A percentile compares a stretch with the other conserved stretches of the same genome.
Evolutionary conservation across 192 early-diverging fungal species (phyloP).

Genomic region (Coemansia sp.): DNA sequence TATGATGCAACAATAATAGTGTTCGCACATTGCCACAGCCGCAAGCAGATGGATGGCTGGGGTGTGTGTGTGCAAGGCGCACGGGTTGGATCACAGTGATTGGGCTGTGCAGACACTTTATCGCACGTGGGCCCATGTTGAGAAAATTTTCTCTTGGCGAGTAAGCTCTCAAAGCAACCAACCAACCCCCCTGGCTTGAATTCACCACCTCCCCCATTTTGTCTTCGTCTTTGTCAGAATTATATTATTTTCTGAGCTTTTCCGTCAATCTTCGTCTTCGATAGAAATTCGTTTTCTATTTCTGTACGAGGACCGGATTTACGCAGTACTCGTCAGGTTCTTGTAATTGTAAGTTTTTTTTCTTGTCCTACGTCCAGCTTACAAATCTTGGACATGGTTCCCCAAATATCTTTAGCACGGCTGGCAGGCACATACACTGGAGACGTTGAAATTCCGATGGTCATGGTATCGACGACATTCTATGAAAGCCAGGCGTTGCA

Average conservation of each 20-base stretch:
- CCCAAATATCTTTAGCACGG: not conserved
- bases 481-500: too few relatives aligned
- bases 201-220: not conserved
- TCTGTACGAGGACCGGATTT: not conserved
- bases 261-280: too few relatives aligned
- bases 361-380: not conserved
- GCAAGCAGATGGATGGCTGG: too few relatives aligned
- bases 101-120: not conserved
- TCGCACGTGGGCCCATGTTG: conserved; percentile 1
- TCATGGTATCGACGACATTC: too few relatives aligned
- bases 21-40: too few relatives aligned
- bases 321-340: conserved; percentile 3
- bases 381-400: not conserved
- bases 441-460: too few relatives aligned
- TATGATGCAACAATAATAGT: too few relatives aligned
- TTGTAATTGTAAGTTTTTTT: conserved; percentile 9
- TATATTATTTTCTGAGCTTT: not conserved
- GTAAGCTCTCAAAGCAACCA: not conserved
- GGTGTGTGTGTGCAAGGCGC: too few relatives aligned
- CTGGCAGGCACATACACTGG: too few relatives aligned
- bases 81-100: not conserved
- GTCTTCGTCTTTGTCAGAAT: not conserved
- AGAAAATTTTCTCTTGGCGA: conserved; percentile 1
- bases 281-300: not conserved
- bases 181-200: not conserved